Base-by-base conservation (phyloP, 2,329 filamentous ascomycete species). In the Neopestalotiopsis rosae region DNA sequence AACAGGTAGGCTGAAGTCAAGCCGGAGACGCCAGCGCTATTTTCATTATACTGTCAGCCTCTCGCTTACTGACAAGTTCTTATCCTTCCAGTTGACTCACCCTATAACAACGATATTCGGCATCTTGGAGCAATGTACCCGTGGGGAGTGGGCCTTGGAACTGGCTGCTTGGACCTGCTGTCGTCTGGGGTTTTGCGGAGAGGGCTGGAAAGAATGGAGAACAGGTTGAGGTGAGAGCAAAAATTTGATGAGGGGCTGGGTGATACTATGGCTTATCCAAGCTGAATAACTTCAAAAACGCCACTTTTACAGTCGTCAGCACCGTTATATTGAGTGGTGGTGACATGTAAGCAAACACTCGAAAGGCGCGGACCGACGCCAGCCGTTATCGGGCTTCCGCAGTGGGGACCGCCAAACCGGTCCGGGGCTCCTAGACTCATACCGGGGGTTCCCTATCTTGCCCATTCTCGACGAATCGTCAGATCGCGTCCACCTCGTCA, bases 1-100 rank as follows among this genome's bases (percentile, higher is more conserved):
- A 79, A 71, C 58, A 79, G 71, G 65, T 78, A 78, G 13, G 78
- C 77, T 68, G 75, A 75, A 12, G 78, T 79, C 62, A 79, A 69
- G 34, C 78, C 78, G 45, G 76, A 77, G 32, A 79, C 77, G 6
- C 78, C 77, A 59, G 78, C 77, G 12, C 77, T 78, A 56, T 52
- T 14, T 3, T n/a, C 69, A 57, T 76, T 28, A 28, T 28, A 28
- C 76, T 10, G 76, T 58, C 61, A 62, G 38, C 32, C 24, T 30
- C 7, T 13, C 17, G 32, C 24, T 52, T 24, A 7, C 42, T 42
- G 32, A 13, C 30, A 49, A 40, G 58, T 28, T 32, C 32, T 10
- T 13, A 13, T 17, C 24, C 24, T 28, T n/a, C 6, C 1, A n/a
- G 38, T 20, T 14, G 40, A 67, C 69, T 40, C 61, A 70, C 68